These are phyloP conservation scores for Rhizophora mangle DNA, from an alignment of 345 rosid genomes.

Conservation along the genomic window DNA sequence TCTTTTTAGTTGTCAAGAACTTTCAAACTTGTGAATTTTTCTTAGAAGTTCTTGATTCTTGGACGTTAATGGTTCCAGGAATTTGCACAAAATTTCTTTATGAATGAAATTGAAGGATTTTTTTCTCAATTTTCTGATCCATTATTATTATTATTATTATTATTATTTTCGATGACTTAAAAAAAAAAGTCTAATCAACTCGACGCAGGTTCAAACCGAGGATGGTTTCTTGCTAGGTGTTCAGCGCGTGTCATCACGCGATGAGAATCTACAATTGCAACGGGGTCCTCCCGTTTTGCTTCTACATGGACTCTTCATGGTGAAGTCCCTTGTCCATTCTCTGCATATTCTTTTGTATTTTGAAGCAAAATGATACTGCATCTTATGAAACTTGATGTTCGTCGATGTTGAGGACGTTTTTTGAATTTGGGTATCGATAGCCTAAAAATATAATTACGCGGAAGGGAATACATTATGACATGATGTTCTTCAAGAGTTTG, in stretches of 20 bases:
- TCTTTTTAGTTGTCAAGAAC: too few relatives aligned
- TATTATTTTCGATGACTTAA: too few relatives aligned
- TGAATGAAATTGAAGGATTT: too few relatives aligned
- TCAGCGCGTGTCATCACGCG: conserved; percentile 65
- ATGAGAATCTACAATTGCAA: conserved; percentile 23
- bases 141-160: background rate
- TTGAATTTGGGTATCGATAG: too few relatives aligned
- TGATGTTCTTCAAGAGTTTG: background rate
- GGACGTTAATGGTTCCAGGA: too few relatives aligned
- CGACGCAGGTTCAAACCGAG: conserved; percentile 60
- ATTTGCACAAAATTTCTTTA: too few relatives aligned
- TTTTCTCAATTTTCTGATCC: background rate
- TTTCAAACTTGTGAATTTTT: too few relatives aligned
- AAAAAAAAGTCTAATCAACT: background rate
- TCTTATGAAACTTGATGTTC: too few relatives aligned
- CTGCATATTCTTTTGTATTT: background rate
- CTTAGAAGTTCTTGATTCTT: too few relatives aligned
- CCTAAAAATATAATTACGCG: too few relatives aligned
- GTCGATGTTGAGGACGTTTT: too few relatives aligned
- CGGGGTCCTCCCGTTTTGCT: conserved; percentile 70
- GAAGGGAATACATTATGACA: background rate
- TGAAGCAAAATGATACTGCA: too few relatives aligned
- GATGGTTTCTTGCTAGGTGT: conserved; percentile 79
- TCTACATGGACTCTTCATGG: conserved; percentile 93
- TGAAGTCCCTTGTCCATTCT: conserved; percentile 21